Conservation (phyloP, 2,329 filamentous ascomycete genomes). For the Onygenales sp. region DNA sequence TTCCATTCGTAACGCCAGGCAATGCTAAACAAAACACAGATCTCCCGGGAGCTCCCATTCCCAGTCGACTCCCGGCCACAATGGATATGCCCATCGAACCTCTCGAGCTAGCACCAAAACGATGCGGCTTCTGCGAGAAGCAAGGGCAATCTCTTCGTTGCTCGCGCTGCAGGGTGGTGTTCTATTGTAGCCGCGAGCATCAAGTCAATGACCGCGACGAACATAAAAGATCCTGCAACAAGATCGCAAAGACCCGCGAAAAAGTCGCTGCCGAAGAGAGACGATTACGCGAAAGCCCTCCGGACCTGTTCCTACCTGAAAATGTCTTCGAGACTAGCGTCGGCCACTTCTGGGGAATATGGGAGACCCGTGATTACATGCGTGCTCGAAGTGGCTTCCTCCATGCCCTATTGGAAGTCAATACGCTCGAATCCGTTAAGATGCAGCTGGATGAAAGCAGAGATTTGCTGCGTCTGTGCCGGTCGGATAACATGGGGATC, state of each 20-base stretch:
- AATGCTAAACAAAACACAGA: background rate
- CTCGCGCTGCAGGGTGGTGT: constrained; percentile 32
- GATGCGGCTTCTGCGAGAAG: constrained; percentile 17
- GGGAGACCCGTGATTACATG: constrained; percentile 39
- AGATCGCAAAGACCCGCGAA: constrained; percentile 23
- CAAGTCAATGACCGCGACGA: constrained; percentile 27
- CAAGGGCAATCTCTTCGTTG: constrained; percentile 29
- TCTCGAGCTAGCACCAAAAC: background rate
- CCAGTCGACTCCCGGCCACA: background rate
- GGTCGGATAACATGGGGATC: constrained; percentile 38
- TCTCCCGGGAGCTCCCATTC: background rate
- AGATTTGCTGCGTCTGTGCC: constrained; percentile 38
- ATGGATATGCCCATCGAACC: too few relatives aligned
- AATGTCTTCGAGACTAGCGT: constrained; percentile 30
- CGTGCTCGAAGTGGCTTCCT: constrained; percentile 24
- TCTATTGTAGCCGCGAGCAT: constrained; percentile 40
- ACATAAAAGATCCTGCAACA: constrained; percentile 35
- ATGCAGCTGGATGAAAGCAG: constrained; percentile 30
- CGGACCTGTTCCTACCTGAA: constrained; percentile 17
- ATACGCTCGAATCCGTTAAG: constrained; percentile 27
- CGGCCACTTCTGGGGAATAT: constrained; percentile 36
- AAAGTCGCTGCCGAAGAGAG: constrained; percentile 28
- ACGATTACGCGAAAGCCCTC: constrained; percentile 23
- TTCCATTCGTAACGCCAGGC: too few relatives aligned
- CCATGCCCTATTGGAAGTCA: constrained; percentile 24